Base-by-base conservation (phyloP, 176 grass and related monocot genomes). In the Ampelocalamus luodianensis region DNA sequence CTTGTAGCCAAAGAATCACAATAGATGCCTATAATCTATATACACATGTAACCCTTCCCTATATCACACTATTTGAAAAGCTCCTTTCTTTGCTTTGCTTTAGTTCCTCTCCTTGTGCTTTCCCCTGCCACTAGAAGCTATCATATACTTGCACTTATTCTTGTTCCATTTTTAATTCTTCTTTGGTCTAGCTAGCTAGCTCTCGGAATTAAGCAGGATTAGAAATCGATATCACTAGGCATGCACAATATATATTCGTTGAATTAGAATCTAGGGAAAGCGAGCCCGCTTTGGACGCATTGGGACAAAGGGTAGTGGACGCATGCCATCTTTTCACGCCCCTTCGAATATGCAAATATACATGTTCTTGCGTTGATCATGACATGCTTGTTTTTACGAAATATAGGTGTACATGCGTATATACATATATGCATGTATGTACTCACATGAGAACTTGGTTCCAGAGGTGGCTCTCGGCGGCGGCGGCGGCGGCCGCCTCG, bases 371-470 rank as follows among this genome's bases (percentile, higher is more conserved):
- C 5, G 4, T 6, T 64, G 61, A 64, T 15, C 61, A 15, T 15
- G 11, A 16, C 36, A 55, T 39, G 5, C 55, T 13, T 18, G 3
- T 16, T 1, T 77, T 45, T 12, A 45, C 11, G 10, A 11, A 45
- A 45, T 45, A 48, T 13, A 37, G 60, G 0, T 39, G 32, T 62
- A 10, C 17, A 50, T 43, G 10, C 15, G 9, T 49, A 10, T 61
- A 24, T 34, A 17, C 0, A 38, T 5, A 36, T n/a, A 29, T 10
- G 20, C 23, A 40, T 17, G 39, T 20, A 22, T 36, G 50, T 80
- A 95, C 95, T 94, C 26, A 97, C 95, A 97, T 78, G 60, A 93
- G 58, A 78, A 92, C 92, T 81, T 97, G 95, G 79, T 81, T 97
- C 95, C 92, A 97, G 38, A 95, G 81, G 79, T 97, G 86, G 91